phyloP scores from a whole-genome alignment of 2,329 filamentous ascomycete genomes.

The Fonsecaea pugnacius region DNA sequence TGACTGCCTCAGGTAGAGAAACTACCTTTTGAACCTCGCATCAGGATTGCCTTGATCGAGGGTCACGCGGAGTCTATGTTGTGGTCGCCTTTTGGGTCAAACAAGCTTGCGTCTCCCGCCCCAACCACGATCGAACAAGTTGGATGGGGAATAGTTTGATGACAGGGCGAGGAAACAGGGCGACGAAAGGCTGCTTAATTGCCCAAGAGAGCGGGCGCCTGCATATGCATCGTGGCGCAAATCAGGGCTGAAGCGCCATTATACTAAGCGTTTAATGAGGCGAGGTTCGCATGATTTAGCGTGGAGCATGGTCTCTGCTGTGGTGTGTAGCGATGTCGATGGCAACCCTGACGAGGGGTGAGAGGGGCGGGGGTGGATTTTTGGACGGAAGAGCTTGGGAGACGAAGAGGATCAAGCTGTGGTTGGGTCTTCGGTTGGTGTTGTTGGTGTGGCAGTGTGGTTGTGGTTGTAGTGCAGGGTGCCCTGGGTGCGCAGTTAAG shows the following conservation, averaged over 20 bases:
- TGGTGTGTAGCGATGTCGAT: not conserved
- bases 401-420: not conserved
- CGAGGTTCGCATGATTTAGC: conserved; percentile 7
- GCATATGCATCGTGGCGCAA: conserved; percentile 16
- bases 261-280: not conserved
- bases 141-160: not conserved
- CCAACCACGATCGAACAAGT: not conserved
- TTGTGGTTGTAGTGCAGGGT: not conserved
- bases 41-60: not conserved
- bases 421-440: not conserved
- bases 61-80: conserved; percentile 13
- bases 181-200: conserved; percentile 12
- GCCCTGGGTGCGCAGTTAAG: not conserved
- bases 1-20: conserved; percentile 6
- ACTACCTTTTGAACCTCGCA: conserved; percentile 10
- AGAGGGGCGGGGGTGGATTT: not conserved
- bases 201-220: conserved; percentile 10
- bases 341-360: not conserved
- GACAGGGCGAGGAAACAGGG: conserved; percentile 1
- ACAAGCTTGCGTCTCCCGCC: not conserved
- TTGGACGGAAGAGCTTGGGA: not conserved
- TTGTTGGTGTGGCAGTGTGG: not conserved
- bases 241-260: not conserved
- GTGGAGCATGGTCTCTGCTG: not conserved
- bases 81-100: not conserved